Conservation (phyloP, 1,284 basidiomycete species). For the Uromyces viciae-fabae region DNA sequence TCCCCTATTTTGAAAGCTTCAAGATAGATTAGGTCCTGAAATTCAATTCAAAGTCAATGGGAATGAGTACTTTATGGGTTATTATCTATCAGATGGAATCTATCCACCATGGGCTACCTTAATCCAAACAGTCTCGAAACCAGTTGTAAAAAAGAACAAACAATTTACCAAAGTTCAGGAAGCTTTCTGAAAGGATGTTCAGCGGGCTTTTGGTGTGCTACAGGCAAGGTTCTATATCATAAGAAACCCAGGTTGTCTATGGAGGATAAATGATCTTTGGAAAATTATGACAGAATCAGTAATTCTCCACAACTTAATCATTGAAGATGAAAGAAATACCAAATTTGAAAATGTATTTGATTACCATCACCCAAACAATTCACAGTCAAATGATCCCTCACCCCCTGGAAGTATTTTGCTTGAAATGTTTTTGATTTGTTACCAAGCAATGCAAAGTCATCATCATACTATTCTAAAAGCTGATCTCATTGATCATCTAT, state of each 20-base stretch:
- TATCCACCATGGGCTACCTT: slow-evolving; percentile 8
- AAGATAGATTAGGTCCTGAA: background rate
- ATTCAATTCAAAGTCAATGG: background rate
- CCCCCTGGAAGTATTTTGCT: background rate
- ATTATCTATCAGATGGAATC: background rate
- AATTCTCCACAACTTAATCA: no score
- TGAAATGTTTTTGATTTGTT: background rate
- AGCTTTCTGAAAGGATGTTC: background rate
- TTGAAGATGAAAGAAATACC: no score
- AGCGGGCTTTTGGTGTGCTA: background rate
- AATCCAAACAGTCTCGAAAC: background rate
- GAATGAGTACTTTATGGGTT: background rate
- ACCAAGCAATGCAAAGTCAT: background rate
- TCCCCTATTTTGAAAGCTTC: background rate
- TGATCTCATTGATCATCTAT: background rate
- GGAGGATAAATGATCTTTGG: no score
- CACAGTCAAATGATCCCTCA: background rate
- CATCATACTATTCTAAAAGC: background rate
- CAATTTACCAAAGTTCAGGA: background rate
- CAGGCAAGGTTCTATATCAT: background rate
- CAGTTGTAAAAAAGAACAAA: background rate
- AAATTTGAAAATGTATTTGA: no score
- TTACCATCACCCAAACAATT: no score
- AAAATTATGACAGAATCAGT: no score
- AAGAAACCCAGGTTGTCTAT: no score